phyloP scores from a whole-genome alignment of 202 grass and related monocot genomes.

The Zizania palustris region DNA sequence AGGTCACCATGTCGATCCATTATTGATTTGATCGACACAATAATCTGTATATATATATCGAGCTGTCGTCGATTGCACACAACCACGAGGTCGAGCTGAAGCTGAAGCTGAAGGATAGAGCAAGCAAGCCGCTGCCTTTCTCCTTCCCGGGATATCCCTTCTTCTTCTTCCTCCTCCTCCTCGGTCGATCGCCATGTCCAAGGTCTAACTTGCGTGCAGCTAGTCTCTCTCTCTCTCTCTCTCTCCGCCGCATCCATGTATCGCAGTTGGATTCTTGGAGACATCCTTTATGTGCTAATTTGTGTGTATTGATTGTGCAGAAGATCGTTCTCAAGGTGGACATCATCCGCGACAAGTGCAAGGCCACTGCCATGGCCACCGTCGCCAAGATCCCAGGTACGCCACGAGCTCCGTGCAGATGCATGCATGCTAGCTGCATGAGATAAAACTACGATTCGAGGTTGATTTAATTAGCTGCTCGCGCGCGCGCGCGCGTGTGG shows the following conservation, averaged over 20 bases:
- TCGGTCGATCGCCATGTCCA: background rate
- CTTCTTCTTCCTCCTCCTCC: background rate
- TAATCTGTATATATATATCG: no score
- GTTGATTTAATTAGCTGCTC: no score
- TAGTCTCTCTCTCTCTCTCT: no score
- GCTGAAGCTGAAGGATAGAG: no score
- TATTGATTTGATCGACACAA: no score
- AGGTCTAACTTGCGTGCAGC: background rate
- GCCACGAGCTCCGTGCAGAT: background rate
- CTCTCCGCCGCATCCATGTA: background rate
- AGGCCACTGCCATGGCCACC: slow-evolving; percentile 48
- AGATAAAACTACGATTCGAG: no score
- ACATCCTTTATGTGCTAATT: background rate
- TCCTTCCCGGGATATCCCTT: no score
- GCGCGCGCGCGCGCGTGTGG: background rate
- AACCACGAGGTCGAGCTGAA: no score
- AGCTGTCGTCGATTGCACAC: no score
- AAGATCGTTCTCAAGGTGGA: slow-evolving; percentile 79
- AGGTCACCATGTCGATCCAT: background rate
- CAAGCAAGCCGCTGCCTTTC: no score
- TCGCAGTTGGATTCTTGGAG: background rate
- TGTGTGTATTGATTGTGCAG: slow-evolving; percentile 21
- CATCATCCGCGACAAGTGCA: slow-evolving; percentile 52
- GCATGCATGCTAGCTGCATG: no score
- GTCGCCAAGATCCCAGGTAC: slow-evolving; percentile 54